Evolutionary conservation across 148 eudicot genomes (phyloP), one percentile per base, ranked within the genome.

Genomic region (Fallopia convolvulus): DNA sequence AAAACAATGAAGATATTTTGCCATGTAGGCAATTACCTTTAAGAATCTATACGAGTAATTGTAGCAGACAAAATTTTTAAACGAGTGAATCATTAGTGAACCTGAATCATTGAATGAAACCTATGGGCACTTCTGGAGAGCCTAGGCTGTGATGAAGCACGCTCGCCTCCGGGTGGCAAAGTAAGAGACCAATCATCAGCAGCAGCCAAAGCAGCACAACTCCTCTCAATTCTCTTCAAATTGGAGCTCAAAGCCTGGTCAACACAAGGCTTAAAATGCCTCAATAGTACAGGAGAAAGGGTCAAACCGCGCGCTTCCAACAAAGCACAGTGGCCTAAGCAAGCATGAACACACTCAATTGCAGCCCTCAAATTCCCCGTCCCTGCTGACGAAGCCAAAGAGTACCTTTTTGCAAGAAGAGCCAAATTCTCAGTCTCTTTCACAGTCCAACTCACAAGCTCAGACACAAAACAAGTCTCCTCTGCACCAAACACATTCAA

Each of bases 401-500:
- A 83, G 42, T 91, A 88, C 70, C 83, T 89, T 82, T 83, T 93
- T 8, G 91, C 80, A 15, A 89, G 83, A 23, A 78, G 77, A 6
- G 92, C 94, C 66, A 90, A 82, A 32, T 72, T 72, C 73, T 87
- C 89, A 0, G 94, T 83, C 83, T 86, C 87, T 40, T 88, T 89
- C 12, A 91, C 92, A 5, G 98, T 89, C 99, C 99, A 96, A 32
- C 88, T 87, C 21, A 96, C 98, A 2, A 93, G 85, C 83, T 93
- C 99, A 10, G 99, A 96, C 0, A 90, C 56, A 49, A 86, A 91
- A 7, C 88, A 85, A 2, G 91, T 84, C 70, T 96, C 98, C 61
- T 91, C 97, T 0, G 33, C 6, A 6, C 88, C 91, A 50, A 93
- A 96, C 68, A 90, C 87, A 5, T 89, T 84, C 75, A 89, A 76